phyloP scores from a whole-genome alignment of 176 grass and related monocot species.

The Avena sativa region DNA sequence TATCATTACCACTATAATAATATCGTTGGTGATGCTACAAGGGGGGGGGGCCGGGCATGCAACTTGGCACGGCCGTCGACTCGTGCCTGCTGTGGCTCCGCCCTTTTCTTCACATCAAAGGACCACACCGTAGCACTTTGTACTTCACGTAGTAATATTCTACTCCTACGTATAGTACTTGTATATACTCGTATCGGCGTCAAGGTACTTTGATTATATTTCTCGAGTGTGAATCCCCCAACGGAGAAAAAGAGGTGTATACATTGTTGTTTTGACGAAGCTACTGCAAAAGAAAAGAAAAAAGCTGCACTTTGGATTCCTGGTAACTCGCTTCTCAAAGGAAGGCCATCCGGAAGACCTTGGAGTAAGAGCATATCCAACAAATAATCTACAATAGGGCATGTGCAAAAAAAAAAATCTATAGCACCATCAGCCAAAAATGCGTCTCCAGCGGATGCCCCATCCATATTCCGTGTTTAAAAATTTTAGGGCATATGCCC shows the following conservation, averaged over 20 bases:
- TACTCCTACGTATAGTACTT: background rate
- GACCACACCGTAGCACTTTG: slow-evolving; percentile 35
- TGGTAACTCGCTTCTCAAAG: too few relatives aligned
- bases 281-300: too few relatives aligned
- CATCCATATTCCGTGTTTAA: too few relatives aligned
- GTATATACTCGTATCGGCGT: background rate
- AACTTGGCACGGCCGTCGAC: slow-evolving; percentile 58
- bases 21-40: background rate
- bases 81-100: background rate
- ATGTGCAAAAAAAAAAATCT: too few relatives aligned
- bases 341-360: too few relatives aligned
- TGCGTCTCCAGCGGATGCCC: too few relatives aligned
- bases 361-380: too few relatives aligned
- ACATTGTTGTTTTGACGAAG: background rate
- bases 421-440: too few relatives aligned
- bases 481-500: too few relatives aligned
- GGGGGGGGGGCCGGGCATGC: background rate
- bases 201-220: background rate
- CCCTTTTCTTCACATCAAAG: slow-evolving; percentile 46
- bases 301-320: too few relatives aligned
- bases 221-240: background rate
- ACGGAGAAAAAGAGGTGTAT: background rate
- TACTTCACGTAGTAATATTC: slow-evolving; percentile 10
- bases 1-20: background rate
- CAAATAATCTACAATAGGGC: too few relatives aligned